These are phyloP conservation scores for Paspalum vaginatum DNA, from an alignment of 176 grass and related monocot species.

Conservation along the genomic window DNA sequence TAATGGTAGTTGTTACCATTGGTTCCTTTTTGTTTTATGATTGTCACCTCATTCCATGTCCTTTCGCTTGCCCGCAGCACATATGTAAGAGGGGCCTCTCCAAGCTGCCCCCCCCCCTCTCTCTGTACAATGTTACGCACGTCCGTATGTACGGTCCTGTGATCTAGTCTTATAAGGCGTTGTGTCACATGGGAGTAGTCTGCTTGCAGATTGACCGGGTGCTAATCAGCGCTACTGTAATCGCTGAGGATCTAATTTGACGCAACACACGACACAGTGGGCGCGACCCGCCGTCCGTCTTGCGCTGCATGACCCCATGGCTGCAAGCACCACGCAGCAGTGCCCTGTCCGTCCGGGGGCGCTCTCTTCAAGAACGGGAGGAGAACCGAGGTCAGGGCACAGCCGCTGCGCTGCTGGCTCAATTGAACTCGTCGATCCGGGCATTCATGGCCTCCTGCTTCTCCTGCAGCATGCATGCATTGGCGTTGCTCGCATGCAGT, in stretches of 20 bases:
- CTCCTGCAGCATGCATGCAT: slow-evolving; percentile 31
- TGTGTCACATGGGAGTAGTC: too few relatives aligned
- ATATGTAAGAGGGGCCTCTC: too few relatives aligned
- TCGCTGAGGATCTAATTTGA: background rate
- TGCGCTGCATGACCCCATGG: background rate
- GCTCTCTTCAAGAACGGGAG: slow-evolving; percentile 30
- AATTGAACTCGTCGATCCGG: slow-evolving; percentile 38
- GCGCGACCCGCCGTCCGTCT: too few relatives aligned
- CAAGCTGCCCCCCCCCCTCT: too few relatives aligned
- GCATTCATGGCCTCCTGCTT: slow-evolving; percentile 42
- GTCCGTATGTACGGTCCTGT: too few relatives aligned
- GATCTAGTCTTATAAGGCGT: too few relatives aligned
- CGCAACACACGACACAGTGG: background rate
- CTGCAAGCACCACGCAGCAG: background rate
- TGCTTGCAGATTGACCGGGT: too few relatives aligned
- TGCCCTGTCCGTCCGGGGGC: slow-evolving; percentile 17
- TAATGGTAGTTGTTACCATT: too few relatives aligned
- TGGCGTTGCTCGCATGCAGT: background rate
- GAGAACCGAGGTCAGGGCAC: slow-evolving; percentile 43
- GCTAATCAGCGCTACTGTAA: background rate
- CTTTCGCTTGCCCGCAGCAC: too few relatives aligned
- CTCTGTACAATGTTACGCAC: too few relatives aligned
- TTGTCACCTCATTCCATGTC: too few relatives aligned
- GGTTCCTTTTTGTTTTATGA: too few relatives aligned
- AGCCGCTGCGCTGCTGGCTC: slow-evolving; percentile 1